Percentiles rank a stretch among this genome's conserved stretches.
These are phyloP conservation scores for Vitis hybrid DNA, from an alignment of 177 flowering plant genomes.

Conservation along the genomic window DNA sequence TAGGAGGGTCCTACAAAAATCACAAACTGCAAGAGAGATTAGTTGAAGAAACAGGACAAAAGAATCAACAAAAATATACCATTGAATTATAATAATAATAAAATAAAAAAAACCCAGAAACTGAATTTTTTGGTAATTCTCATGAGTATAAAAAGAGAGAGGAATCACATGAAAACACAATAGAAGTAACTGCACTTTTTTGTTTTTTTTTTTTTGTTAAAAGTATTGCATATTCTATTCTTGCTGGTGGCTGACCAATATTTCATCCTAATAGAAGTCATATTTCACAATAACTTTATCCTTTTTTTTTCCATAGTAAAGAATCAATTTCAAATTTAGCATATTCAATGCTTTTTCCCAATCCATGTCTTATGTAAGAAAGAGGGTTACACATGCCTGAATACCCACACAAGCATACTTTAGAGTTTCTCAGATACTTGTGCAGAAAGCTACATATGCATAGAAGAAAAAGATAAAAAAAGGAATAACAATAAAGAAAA, in stretches of 20 bases:
- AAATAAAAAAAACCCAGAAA: neutral
- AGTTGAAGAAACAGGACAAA: conserved; percentile 2
- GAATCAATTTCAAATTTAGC: neutral
- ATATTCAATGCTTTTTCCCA: neutral
- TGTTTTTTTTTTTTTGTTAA: neutral
- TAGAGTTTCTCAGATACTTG: neutral
- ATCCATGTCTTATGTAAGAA: neutral
- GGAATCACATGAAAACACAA: neutral
- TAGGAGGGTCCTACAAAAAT: conserved; percentile 22
- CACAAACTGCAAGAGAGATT: conserved; percentile 20
- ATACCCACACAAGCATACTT: neutral
- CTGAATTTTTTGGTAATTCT: neutral
- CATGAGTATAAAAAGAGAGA: neutral
- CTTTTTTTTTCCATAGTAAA: neutral
- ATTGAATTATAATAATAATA: neutral
- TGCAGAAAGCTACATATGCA: neutral
- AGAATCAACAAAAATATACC: neutral
- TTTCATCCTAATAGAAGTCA: neutral
- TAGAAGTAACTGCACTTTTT: neutral
- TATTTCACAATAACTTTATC: too few species aligned
- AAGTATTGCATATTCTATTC: neutral
- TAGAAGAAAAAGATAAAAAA: too few species aligned
- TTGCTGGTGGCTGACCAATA: conserved; percentile 4
- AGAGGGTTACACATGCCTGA: too few species aligned
- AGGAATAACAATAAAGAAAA: too few species aligned